Evolutionary conservation across 2,329 filamentous ascomycete genomes (phyloP), one percentile per base, ranked within the genome.

Genomic region (Nothophoma quercina): DNA sequence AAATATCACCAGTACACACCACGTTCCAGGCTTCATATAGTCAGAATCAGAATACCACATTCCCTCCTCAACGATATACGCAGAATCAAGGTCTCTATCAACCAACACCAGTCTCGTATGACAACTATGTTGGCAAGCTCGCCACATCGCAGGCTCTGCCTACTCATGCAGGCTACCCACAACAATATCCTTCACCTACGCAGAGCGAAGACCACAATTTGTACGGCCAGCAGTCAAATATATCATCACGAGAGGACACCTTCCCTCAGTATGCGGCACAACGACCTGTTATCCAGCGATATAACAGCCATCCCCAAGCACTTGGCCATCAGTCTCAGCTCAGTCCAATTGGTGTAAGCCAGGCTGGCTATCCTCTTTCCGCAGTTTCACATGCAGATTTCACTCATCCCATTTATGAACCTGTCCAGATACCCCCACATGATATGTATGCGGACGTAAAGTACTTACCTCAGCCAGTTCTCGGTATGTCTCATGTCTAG

Each of bases 401-500:
- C 47, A 60, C 56, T 29, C 62, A 66, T 62, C 62, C 70, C 47
- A 64, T 51, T 62, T 73, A 66, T 56, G 56, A 62, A 50, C 32
- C 65, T 62, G 60, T 64, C 52, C 70, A 72, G 63, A 71, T 73
- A 68, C 69, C 70, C 62, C 58, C 62, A 55, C 63, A 70, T 71
- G 63, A 72, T 65, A 56, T 67, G 38, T 63, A 56, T 55, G 55
- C 64, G 52, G 67, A 72, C 70, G 70, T 71, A 68, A 71, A 71
- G 52, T 72, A 72, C 67, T 65, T 73, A 64, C 65, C 68, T 50
- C 69, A 71, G 55, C 69, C 68, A 65, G 66, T 69, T 61, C 70
- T 72, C 58, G 70, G 71, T 74, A 74, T 73, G 71, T 74, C 70
- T 65, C 71, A 67, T 67, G 65, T 74, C 62, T 74, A 72, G 69